Base-by-base conservation (phyloP, 169 alveolate genomes). In the Plasmodium yoelii region DNA sequence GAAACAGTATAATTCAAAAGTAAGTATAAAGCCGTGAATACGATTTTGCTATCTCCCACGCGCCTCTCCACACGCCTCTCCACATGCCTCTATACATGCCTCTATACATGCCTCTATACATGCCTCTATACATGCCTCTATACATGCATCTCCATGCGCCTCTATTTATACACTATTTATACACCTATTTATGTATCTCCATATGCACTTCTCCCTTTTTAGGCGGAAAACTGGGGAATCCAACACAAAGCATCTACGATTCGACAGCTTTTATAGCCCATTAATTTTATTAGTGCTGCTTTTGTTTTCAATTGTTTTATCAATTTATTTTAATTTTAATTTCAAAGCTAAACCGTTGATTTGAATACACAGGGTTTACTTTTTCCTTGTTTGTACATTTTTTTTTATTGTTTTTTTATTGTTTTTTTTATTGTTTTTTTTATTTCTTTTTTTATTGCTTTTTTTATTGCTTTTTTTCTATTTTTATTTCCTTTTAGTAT, bases 221-320 rank as follows among this genome's bases (percentile, higher is more conserved):
- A 77, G 88, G 75, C 42, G 88, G 8, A 77, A 77, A 68, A 77
- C 88, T 7, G 65, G 64, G 53, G 88, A 77, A 77, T 75, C 88
- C 24, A 26, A 49, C 8, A 34, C 49, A 34, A 75, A 68, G 4
- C 77, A 69, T 24, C 67, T 53, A 34, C 74, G 88, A 65, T 77
- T 77, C 18, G 88, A 77, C 71, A 77, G 88, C 18, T 77, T 77
- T 77, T 77, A 57, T 46, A 63, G 88, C 26, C 88, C 88, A 9
- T 53, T 77, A 56, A 77, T 77, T 47, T 77, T 77, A 22, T 42
- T 77, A 26, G 15, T 77, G 13, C 69, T 77, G n/a, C 72, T 77
- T 13, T 77, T 77, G 9, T 77, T 77, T 42, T 77, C 77, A 15
- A 77, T 77, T 39, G 49, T 63, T 49, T 64, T 77, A 57, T 77